Percentiles rank a stretch among this genome's conserved stretches.
These are phyloP conservation scores for Withania somnifera DNA, from an alignment of 305 asterid genomes.

Conservation along the genomic window DNA sequence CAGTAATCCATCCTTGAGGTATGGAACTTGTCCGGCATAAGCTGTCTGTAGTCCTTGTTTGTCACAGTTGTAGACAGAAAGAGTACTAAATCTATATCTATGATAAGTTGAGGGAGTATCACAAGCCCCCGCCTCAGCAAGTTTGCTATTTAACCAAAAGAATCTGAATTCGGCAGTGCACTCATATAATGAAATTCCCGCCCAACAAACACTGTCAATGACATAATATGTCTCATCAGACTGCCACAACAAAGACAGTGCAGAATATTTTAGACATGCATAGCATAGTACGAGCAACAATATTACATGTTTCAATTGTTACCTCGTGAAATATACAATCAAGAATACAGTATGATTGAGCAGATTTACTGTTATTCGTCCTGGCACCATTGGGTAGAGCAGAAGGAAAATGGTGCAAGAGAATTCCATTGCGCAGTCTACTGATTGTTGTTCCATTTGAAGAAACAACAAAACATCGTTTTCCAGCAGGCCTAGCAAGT, in stretches of 20 bases:
- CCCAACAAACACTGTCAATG: slow-evolving; percentile 92
- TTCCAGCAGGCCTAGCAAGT: slow-evolving; percentile 85
- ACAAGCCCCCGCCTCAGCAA: slow-evolving; percentile 66
- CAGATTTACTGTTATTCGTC: slow-evolving; percentile 40
- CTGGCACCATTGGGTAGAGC: slow-evolving; percentile 76
- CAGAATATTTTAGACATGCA: slow-evolving; percentile 7
- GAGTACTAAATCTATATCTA: slow-evolving; percentile 45
- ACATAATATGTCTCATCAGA: slow-evolving; percentile 79
- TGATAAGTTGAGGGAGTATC: slow-evolving; percentile 66
- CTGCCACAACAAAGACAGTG: slow-evolving; percentile 31
- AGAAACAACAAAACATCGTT: slow-evolving; percentile 87
- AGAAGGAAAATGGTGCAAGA: slow-evolving; percentile 88
- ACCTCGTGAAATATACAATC: slow-evolving; percentile 99
- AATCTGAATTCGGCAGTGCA: slow-evolving; percentile 89
- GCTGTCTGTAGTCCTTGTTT: slow-evolving; percentile 63
- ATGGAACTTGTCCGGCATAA: slow-evolving; percentile 52
- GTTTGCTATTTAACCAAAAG: slow-evolving; percentile 87
- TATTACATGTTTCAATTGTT: neutral
- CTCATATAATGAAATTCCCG: slow-evolving; percentile 73
- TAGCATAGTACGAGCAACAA: neutral
- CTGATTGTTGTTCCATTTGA: slow-evolving; percentile 74
- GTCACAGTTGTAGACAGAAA: slow-evolving; percentile 55
- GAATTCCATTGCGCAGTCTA: slow-evolving; percentile 69
- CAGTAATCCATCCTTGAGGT: slow-evolving; percentile 77
- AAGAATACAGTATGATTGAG: slow-evolving; percentile 79